These are phyloP conservation scores for Arthrobotrys sphaeroides DNA, from an alignment of 2,329 filamentous ascomycete species.

Conservation along the genomic window DNA sequence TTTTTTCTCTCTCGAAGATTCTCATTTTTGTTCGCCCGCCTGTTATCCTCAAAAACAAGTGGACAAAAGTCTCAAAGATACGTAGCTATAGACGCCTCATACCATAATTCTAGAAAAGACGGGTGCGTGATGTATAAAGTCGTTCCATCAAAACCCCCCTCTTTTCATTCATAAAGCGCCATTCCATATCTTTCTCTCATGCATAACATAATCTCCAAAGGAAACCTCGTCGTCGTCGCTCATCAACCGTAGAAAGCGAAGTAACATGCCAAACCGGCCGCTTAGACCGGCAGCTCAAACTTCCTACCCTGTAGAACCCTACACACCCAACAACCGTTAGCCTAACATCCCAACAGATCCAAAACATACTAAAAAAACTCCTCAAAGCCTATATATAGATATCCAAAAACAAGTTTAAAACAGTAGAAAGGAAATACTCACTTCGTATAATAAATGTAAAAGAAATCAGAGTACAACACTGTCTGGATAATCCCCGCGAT, in stretches of 20 bases:
- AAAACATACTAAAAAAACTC: not conserved
- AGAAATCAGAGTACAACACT: constrained; percentile 96
- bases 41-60: too few species aligned
- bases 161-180: too few species aligned
- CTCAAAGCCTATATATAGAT: too few species aligned
- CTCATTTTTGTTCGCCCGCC: too few species aligned
- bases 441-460: constrained; percentile 99
- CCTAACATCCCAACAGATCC: not conserved
- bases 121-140: too few species aligned
- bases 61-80: too few species aligned
- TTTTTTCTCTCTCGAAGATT: not conserved
- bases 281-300: constrained; percentile 82
- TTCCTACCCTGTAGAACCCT: constrained; percentile 84
- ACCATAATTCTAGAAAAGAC: too few species aligned
- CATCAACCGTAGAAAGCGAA: not conserved
- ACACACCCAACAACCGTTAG: constrained; percentile 14
- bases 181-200: too few species aligned
- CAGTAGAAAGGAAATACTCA: constrained; percentile 61
- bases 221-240: too few species aligned
- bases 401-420: not conserved
- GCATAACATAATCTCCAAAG: too few species aligned
- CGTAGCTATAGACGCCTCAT: too few species aligned
- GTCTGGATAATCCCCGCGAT: constrained; percentile 92
- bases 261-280: not conserved
- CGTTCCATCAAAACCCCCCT: too few species aligned